Conservation (phyloP, 768 basidiomycete species). For the Tylopilus cervinicoccineus region DNA sequence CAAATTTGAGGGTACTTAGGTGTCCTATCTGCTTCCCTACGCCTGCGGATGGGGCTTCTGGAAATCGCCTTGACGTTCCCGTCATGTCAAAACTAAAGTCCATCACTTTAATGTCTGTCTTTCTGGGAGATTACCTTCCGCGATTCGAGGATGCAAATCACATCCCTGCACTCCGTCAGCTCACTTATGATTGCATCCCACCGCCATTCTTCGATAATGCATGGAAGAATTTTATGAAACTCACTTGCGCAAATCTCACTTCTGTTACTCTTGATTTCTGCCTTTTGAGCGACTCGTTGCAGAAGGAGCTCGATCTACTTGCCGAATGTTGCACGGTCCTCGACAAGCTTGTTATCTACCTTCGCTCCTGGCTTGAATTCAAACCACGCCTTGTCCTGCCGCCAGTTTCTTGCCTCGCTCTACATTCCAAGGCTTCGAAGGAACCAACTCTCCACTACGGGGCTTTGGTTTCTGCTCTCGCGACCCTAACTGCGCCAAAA, state of each 20-base stretch:
- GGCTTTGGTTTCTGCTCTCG: constrained; percentile 21
- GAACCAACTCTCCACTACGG: constrained; percentile 13
- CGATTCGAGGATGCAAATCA: constrained; percentile 25
- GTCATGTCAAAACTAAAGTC: constrained; percentile 27
- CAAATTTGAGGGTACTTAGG: constrained; percentile 26
- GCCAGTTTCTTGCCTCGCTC: constrained; percentile 22
- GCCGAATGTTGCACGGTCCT: constrained; percentile 23
- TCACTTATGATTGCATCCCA: constrained; percentile 31
- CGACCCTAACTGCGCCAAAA: constrained; percentile 18
- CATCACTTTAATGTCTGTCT: constrained; percentile 25
- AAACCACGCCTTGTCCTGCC: constrained; percentile 19
- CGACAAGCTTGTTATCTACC: constrained; percentile 24
- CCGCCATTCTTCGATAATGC: constrained; percentile 26
- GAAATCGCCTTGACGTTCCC: constrained; percentile 19
- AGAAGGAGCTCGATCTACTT: constrained; percentile 23
- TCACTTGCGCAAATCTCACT: constrained; percentile 26
- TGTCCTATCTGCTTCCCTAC: constrained; percentile 28
- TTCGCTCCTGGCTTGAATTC: constrained; percentile 25
- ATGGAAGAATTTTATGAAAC: constrained; percentile 26
- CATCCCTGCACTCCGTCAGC: constrained; percentile 28
- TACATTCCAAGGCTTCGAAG: constrained; percentile 18
- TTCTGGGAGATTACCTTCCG: constrained; percentile 29
- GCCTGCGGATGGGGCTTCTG: constrained; percentile 18
- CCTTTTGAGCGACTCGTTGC: constrained; percentile 22
- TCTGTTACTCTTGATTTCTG: constrained; percentile 26